These are phyloP conservation scores for Vinca minor DNA, from an alignment of 257 asterid species.

Conservation along the genomic window DNA sequence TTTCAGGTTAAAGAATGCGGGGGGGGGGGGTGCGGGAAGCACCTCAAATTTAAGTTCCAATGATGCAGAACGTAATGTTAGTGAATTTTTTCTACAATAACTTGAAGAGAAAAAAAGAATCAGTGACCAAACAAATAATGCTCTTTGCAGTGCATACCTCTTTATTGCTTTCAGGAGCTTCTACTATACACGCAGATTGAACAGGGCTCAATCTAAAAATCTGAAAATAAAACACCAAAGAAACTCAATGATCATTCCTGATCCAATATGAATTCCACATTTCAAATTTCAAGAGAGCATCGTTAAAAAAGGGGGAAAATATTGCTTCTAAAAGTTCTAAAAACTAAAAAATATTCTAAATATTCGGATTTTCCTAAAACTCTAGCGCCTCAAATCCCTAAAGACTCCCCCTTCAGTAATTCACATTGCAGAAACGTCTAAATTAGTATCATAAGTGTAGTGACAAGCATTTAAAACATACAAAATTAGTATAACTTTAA, in stretches of 20 bases:
- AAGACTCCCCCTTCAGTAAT: not conserved
- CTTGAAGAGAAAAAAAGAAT: not conserved
- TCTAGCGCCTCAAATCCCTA: not conserved
- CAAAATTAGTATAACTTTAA: not conserved
- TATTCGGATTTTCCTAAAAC: not conserved
- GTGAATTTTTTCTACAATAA: not conserved
- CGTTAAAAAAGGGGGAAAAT: too few relatives aligned
- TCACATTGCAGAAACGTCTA: not conserved
- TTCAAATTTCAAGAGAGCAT: not conserved
- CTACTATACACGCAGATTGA: constrained; percentile 65
- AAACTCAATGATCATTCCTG: constrained; percentile 3
- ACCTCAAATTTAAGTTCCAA: not conserved
- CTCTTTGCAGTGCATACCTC: constrained; percentile 59
- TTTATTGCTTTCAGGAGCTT: constrained; percentile 48
- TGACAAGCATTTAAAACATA: not conserved
- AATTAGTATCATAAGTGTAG: not conserved
- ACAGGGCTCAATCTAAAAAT: constrained; percentile 67
- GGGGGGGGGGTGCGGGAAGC: too few relatives aligned
- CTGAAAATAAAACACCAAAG: constrained; percentile 33
- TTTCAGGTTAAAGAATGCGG: not conserved
- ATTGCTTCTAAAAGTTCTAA: not conserved
- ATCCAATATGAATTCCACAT: not conserved
- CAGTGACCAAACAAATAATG: not conserved
- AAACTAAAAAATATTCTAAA: not conserved
- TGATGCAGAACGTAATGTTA: not conserved